These are phyloP conservation scores for Sphaerulina musiva DNA, from an alignment of 2,329 filamentous ascomycete genomes.

Conservation along the genomic window DNA sequence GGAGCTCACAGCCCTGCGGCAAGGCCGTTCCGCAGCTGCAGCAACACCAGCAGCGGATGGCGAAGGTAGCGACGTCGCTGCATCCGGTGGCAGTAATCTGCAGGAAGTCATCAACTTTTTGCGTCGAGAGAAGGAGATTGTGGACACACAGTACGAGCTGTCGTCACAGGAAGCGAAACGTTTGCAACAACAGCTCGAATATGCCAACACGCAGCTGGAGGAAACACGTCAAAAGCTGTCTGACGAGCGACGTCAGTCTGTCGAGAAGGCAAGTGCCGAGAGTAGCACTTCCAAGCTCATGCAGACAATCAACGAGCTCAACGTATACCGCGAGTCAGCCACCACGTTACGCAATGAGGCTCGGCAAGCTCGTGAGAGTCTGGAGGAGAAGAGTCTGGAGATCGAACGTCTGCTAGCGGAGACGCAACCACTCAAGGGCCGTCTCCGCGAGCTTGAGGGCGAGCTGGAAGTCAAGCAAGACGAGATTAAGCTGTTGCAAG, in stretches of 20 bases:
- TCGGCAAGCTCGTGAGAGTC: conserved; percentile 66
- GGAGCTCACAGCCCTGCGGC: conserved; percentile 74
- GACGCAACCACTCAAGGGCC: conserved; percentile 75
- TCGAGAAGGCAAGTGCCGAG: conserved; percentile 65
- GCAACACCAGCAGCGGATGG: conserved; percentile 51
- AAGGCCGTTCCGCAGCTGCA: conserved; percentile 55
- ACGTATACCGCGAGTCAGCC: conserved; percentile 91
- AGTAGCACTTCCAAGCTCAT: conserved; percentile 83
- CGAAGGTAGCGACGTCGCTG: conserved; percentile 21
- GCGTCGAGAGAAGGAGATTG: conserved; percentile 91
- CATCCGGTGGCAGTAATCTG: conserved; percentile 55
- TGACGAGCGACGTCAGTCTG: conserved; percentile 72
- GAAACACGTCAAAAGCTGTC: conserved; percentile 82
- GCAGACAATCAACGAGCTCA: conserved; percentile 91
- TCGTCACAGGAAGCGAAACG: conserved; percentile 83
- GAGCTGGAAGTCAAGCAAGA: conserved; percentile 75
- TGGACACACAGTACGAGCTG: conserved; percentile 91
- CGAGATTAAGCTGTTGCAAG: conserved; percentile 79
- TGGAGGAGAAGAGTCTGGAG: conserved; percentile 66
- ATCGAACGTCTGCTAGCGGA: conserved; percentile 67
- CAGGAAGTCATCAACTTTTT: conserved; percentile 89
- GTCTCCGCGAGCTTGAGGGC: conserved; percentile 74
- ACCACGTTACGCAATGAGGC: conserved; percentile 83
- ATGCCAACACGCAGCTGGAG: conserved; percentile 80
- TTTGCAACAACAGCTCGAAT: conserved; percentile 81